These are phyloP conservation scores for Didymellaceae sp. DNA, from an alignment of 2,329 filamentous ascomycete species.

Conservation along the genomic window DNA sequence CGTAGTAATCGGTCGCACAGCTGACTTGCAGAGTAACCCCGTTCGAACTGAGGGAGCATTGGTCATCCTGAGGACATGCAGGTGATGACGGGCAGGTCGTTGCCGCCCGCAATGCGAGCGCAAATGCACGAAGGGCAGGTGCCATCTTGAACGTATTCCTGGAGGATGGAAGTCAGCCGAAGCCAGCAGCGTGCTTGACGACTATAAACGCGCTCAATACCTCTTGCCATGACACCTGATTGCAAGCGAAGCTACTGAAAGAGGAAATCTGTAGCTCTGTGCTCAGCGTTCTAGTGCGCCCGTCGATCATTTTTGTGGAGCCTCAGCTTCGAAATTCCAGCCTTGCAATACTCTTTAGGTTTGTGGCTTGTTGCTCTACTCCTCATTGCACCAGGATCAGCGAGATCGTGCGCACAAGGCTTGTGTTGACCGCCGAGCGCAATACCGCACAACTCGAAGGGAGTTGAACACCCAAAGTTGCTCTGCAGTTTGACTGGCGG, in stretches of 20 bases:
- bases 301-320: not conserved
- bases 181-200: no score
- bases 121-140: not conserved
- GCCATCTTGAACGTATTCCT: not conserved
- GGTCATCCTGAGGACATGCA: not conserved
- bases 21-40: slow-evolving; percentile 2
- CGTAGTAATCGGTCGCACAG: slow-evolving; percentile 2
- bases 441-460: no score
- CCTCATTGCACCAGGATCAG: not conserved
- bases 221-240: no score
- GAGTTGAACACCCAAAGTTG: no score
- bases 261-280: no score
- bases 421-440: not conserved
- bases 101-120: slow-evolving; percentile 2
- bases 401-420: not conserved
- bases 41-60: not conserved
- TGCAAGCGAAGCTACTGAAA: no score
- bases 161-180: not conserved
- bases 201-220: no score
- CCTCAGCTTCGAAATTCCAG: not conserved
- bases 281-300: no score
- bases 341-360: not conserved
- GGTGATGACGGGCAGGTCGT: not conserved
- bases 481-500: no score
- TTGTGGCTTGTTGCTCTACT: not conserved